Evolutionary conservation across 768 basidiomycete species (phyloP), one percentile per base, ranked within the genome.

Genomic region (Boletus sp.): DNA sequence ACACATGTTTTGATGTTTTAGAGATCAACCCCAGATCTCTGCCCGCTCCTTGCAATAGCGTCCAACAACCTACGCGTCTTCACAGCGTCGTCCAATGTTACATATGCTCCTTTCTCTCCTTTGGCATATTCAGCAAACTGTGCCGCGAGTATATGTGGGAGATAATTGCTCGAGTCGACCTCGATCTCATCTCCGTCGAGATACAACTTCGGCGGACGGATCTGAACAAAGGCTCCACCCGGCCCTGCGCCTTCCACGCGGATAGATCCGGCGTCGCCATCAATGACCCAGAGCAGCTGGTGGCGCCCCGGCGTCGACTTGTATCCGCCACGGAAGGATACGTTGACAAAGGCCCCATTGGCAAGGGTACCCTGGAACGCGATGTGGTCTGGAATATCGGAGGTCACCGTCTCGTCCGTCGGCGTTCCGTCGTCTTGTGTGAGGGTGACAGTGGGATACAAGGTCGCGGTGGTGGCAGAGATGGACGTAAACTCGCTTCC

Each of bases 21-120:
- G 11, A 44, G 11, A 44, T 44, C 43, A 13, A 29, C 4, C 7
- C n/a, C 30, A 25, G 25, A 25, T 19, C 2, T 30, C n/a, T 19
- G 17, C 23, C 45, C 23, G 5, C 30, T 29, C 7, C 32, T 47
- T 33, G 23, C 43, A 9, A 50, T 33, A 33, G 23, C 8, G 2
- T 29, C 42, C 2, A 43, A 29, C 27, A 43, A n/a, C 13, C 17
- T 10, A 19, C 56, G 51, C 11, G 13, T 42, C 21, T 59, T 59
- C 34, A 50, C 50, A 8, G 58, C 56, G 30, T 58, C 58, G 3
- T 29, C 43, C 27, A 44, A 44, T 1, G 27, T 44, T 9, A 27
- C 43, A 44, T 44, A 44, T n/a, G 9, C n/a, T 17, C 43, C 43
- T 11, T 43, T 27, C 15, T 42, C 41, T 15, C 41, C 42, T n/a